Conservation (phyloP, 345 rosid species). For the Populus alba region DNA sequence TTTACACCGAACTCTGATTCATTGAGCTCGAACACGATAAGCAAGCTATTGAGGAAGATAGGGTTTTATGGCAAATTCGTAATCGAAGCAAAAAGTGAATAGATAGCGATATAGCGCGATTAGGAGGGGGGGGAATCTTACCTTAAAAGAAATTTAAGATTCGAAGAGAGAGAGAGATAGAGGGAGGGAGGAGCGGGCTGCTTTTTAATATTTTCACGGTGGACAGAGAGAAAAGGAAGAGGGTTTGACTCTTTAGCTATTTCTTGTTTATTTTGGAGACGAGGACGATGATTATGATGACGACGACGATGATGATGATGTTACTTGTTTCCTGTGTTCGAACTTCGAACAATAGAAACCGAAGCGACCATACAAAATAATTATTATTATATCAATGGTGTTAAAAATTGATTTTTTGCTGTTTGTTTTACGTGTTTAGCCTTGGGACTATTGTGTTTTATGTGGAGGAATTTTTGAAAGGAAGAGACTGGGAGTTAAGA, state of each 20-base stretch:
- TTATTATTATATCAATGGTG: not conserved
- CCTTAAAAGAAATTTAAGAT: constrained; percentile 34
- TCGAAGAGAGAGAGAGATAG: constrained; percentile 14
- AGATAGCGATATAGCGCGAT: not conserved
- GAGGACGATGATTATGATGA: constrained; percentile 34
- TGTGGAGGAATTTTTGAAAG: not conserved
- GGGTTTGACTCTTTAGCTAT: constrained; percentile 39
- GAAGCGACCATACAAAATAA: constrained; percentile 1
- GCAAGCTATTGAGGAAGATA: constrained; percentile 24
- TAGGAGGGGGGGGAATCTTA: not conserved
- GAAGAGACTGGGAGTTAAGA: not conserved
- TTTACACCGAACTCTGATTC: constrained; percentile 21
- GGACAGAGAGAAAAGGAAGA: not conserved
- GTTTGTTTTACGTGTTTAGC: not conserved
- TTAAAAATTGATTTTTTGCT: not conserved
- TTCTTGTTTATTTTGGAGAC: constrained; percentile 36
- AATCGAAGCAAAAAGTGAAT: constrained; percentile 7
- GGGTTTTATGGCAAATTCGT: constrained; percentile 55
- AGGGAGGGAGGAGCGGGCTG: constrained; percentile 1
- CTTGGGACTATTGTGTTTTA: not conserved
- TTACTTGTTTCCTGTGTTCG: constrained; percentile 10
- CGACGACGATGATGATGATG: constrained; percentile 27
- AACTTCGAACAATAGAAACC: constrained; percentile 6
- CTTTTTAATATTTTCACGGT: not conserved
- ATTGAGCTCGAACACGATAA: constrained; percentile 4